Evolutionary conservation across 1,139 yeast genomes (phyloP), one percentile per base, ranked within the genome.

Genomic region (Candida sp.): DNA sequence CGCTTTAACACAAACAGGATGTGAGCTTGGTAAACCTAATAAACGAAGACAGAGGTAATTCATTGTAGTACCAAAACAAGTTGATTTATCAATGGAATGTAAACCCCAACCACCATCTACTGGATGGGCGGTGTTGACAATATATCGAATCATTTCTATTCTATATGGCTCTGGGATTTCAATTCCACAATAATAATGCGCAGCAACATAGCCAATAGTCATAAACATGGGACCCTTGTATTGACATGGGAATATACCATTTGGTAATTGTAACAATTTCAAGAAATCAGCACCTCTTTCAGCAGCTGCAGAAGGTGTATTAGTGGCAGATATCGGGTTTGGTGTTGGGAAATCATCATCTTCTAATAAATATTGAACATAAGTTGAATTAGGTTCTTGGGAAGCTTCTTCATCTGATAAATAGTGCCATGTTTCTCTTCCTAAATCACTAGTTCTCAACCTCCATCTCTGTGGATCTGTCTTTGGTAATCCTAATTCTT

Each of bases 81-180:
- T 95, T 5, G 95, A 84, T 60, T 91, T 93, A 58, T 93, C 99
- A 40, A 81, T 83, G 3, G 90, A 80, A 59, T 93, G 98, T 41
- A 95, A 73, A 0, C 98, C 99, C 99, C 99, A 95, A 1, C 99
- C 99, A n/a, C 99, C 99, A 64, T 95, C 99, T 0, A 90, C 96
- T 0, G 97, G 98, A 60, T 93, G 97, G 0, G 98, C 84, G 0
- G 88, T 79, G 59, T 95, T 95, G 19, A 89, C 89, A 21, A 93
- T 67, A 58, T 90, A 93, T 44, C 98, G 74, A 34, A 86, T 81
- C 61, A 95, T 68, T 61, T 95, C 99, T 8, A 69, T 64, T 49
- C 73, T 69, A 52, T 77, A 81, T 27, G 81, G 84, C 36, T 81
- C 82, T 0, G 93, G 84, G 30, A 93, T 86, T 21, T 78, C 81